Conservation (phyloP, 2,329 filamentous ascomycete species). For the Sclerotinia nivalis region DNA sequence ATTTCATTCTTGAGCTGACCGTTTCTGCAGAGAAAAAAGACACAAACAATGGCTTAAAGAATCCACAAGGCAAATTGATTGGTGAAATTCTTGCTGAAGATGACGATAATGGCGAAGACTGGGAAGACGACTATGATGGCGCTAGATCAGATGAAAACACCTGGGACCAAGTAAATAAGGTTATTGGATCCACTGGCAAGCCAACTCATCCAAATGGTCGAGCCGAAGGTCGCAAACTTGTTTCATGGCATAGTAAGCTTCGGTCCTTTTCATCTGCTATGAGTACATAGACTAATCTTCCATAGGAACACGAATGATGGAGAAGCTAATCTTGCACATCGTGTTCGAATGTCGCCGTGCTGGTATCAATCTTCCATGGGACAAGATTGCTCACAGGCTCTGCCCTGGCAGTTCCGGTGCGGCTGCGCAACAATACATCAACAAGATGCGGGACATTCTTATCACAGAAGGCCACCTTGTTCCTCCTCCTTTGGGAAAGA, state of each 20-base stretch:
- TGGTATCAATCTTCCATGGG: conserved; percentile 34
- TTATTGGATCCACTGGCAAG: conserved; percentile 2
- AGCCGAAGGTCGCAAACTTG: conserved; percentile 43
- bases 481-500: conserved; percentile 36
- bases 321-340: conserved; percentile 48
- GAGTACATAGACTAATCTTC: not conserved
- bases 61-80: too few species aligned
- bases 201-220: conserved; percentile 40
- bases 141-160: not conserved
- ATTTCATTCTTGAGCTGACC: not conserved
- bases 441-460: conserved; percentile 34
- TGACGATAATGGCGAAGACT: not conserved
- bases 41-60: not conserved
- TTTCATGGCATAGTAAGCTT: conserved; percentile 49
- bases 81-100: not conserved
- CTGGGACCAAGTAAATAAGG: not conserved
- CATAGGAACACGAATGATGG: conserved; percentile 49
- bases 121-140: not conserved
- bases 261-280: not conserved
- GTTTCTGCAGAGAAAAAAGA: not conserved
- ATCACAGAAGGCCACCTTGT: conserved; percentile 39
- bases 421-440: conserved; percentile 32
- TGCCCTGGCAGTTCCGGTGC: conserved; percentile 34
- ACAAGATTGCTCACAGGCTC: conserved; percentile 35
- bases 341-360: conserved; percentile 44